Base-by-base conservation (phyloP, 805 yeast genomes). In the Ogataea sp. region DNA sequence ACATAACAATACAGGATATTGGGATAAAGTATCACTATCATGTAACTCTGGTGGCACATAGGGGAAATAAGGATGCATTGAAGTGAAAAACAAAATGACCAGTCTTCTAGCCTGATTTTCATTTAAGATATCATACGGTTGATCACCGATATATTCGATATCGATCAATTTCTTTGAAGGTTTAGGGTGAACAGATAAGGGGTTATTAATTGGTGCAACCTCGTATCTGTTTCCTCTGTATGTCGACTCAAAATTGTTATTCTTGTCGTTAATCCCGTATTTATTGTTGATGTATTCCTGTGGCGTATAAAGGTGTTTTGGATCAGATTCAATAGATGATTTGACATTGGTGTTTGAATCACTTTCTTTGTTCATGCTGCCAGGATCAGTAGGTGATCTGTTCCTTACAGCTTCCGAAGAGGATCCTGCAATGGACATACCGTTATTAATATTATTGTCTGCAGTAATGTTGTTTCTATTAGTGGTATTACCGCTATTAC, bases 1-100 rank as follows among this genome's bases (percentile, higher is more conserved):
- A 55, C 93, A 83, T 23, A 88, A 58, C 32, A 89, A 65, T 45
- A 89, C 77, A 2, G 96, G 96, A 57, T 84, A 83, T 4, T 80
- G 80, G 1, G 88, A 80, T 26, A 89, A 61, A 6, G 71, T 75
- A 33, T 74, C 72, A 0, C 85, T 74, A 39, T 75, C 69, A 37
- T 80, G 89, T 30, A 88, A 55, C 45, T 82, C 84, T 24, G 68
- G 64, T 1, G 96, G 96, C 30, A 90, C 71, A 53, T 80, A 84
- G 1, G 97, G 97, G 61, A 83, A 89, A 57, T 78, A 89, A 2
- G 96, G 96, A 58, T 86, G 94, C 78, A 89, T 73, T 3, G 87
- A 75, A 4, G 75, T 58, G 55, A 85, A 85, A 58, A 84, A 89
- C 39, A 78, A 55, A 29, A 70, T 66, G 20, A 83, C 71, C 25